Evolutionary conservation across 129 eudicot genomes (phyloP).

Genomic region (Cynara cardunculus): DNA sequence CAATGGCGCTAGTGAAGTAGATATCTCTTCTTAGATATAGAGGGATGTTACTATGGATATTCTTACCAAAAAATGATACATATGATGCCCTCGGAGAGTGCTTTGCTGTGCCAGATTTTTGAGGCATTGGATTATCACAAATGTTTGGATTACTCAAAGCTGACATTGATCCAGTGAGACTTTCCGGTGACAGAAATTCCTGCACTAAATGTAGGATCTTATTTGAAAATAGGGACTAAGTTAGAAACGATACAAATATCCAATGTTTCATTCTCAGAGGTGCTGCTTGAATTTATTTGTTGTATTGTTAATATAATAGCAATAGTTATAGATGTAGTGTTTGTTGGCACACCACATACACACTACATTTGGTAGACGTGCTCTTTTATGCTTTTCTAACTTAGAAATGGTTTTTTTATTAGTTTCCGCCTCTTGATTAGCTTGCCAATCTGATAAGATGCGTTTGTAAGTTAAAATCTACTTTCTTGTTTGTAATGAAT

Average conservation of each 20-base stretch:
- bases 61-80: neutral
- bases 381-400: too few relatives aligned
- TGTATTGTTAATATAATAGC: slow-evolving; percentile 4
- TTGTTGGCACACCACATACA: too few relatives aligned
- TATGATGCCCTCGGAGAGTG: neutral
- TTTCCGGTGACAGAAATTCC: neutral
- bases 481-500: neutral
- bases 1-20: neutral
- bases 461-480: neutral
- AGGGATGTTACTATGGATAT: neutral
- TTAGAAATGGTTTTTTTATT: too few relatives aligned
- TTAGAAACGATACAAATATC: neutral
- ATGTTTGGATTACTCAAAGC: neutral
- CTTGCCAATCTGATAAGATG: slow-evolving; percentile 3
- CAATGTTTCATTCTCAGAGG: neutral
- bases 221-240: slow-evolving; percentile 11
- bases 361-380: too few relatives aligned
- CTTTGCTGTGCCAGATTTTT: slow-evolving; percentile 3
- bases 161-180: slow-evolving; percentile 5
- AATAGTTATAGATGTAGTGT: neutral
- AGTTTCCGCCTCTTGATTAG: neutral
- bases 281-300: neutral
- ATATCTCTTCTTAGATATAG: neutral
- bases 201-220: neutral
- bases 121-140: neutral